phyloP scores from a whole-genome alignment of 208 protist species.

The Angomonas ambiguus region DNA sequence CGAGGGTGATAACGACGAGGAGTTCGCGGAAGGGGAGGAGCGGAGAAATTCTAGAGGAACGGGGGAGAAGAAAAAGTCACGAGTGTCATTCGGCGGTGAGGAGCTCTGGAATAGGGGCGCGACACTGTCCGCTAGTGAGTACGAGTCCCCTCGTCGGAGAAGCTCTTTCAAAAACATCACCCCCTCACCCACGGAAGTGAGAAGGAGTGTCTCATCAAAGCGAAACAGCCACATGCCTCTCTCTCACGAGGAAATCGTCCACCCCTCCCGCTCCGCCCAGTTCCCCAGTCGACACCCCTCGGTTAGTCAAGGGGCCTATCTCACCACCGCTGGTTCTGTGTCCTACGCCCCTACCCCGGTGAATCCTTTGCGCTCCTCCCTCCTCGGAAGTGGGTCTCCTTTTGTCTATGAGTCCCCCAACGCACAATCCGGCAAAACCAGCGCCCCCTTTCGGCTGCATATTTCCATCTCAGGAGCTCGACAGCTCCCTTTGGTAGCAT shows the following conservation, averaged over 20 bases:
- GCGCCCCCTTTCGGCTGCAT: conserved; percentile 1
- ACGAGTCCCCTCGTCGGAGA: background rate
- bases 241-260: background rate
- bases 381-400: background rate
- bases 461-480: conserved; percentile 9
- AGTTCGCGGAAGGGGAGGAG: background rate
- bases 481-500: conserved; percentile 8
- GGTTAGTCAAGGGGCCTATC: background rate
- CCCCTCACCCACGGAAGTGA: background rate
- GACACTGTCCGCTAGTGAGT: background rate
- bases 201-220: background rate
- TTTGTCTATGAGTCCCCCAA: background rate
- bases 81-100: background rate
- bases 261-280: background rate
- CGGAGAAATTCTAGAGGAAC: background rate
- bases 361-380: background rate
- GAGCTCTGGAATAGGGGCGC: background rate
- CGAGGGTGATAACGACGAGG: background rate
- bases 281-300: conserved; percentile 1
- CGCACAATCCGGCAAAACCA: background rate
- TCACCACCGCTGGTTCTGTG: background rate
- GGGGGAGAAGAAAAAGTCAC: background rate
- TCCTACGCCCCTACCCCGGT: background rate
- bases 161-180: background rate
- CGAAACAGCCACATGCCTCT: background rate